A percentile compares a stretch with the other conserved stretches of the same genome.
These are phyloP conservation scores for Ampelocalamus luodianensis DNA, from an alignment of 176 grass and related monocot species.

Conservation along the genomic window DNA sequence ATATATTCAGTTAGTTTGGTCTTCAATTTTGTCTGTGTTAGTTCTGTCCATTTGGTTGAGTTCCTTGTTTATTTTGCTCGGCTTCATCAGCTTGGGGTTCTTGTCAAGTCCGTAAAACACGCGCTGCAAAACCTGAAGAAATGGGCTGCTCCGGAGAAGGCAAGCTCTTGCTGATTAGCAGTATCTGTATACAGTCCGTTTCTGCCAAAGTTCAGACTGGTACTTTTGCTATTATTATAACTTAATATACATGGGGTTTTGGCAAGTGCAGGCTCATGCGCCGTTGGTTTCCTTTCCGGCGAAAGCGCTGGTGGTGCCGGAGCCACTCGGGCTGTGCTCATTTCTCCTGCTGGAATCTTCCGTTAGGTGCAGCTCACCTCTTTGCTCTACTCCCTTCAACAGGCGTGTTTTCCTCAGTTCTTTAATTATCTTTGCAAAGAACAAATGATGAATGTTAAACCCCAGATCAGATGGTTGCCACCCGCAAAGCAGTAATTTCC, in stretches of 20 bases:
- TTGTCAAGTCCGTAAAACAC: constrained; percentile 50
- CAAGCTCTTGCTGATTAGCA: not conserved
- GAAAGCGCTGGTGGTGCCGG: constrained; percentile 56
- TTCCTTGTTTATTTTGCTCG: not conserved
- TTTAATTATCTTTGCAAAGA: not conserved
- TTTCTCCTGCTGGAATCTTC: constrained; percentile 87
- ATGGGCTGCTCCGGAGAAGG: constrained; percentile 74
- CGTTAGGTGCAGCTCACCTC: constrained; percentile 53
- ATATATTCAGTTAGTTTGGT: not conserved
- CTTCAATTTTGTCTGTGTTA: no score
- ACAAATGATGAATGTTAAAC: not conserved
- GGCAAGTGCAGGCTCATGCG: constrained; percentile 45
- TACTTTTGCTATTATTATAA: not conserved
- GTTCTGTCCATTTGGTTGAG: not conserved
- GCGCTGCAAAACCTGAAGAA: constrained; percentile 60
- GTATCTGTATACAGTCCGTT: not conserved
- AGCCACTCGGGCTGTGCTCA: constrained; percentile 79
- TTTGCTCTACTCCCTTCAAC: not conserved
- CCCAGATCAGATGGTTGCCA: not conserved
- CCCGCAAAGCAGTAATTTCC: not conserved
- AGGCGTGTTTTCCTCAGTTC: not conserved
- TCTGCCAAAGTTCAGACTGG: not conserved
- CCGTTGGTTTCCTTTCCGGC: constrained; percentile 70
- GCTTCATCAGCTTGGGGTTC: constrained; percentile 47
- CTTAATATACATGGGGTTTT: not conserved